Base-by-base conservation (phyloP, 139 green algal species). In the Tetradesmus obliquus region DNA sequence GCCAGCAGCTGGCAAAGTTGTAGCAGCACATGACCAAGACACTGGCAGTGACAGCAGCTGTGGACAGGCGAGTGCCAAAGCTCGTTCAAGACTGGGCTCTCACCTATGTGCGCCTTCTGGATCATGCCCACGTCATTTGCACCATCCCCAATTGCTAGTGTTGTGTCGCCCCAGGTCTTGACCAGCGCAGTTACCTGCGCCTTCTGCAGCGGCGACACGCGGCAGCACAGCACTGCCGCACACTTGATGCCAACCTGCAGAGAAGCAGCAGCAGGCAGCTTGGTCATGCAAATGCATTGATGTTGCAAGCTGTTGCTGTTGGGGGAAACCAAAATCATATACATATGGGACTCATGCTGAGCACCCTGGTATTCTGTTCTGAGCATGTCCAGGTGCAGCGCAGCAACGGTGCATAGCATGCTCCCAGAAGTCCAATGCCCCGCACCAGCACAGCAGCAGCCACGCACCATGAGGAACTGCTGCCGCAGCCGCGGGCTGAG, bases 111-210 rank as follows among this genome's bases (percentile, higher is more conserved):
- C 7, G 93, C 94, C 55, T 94, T 93, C 84, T 96, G 96, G 84
- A 99, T 98, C 98, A 99, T 99, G 90, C 97, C 97, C 79, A 99
- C 98, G 92, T 99, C 98, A 86, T 99, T 99, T 79, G 98, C 98
- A 66, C 98, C 98, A 92, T 99, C 98, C 2, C 98, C 98, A 22
- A 99, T 99, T 89, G 95, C 96, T 57, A 99, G 96, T 92, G 99
- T 99, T 10, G 90, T 94, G 57, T 95, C 94, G 0, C 96, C 96
- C 8, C 90, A 80, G 83, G 83, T 94, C 90, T 95, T 94, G 72
- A 97, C 96, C 71, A 98, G 93, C 55, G 62, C 87, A 1, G 95
- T 98, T 3, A 98, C 94, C 91, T 94, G 90, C 24, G 95, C 96
- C 94, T 98, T 97, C 91, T 98, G 96, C 85, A 94, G 91, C 45